phyloP scores from a whole-genome alignment of 345 rosid species.

The Diplotaxis tenuifolia region DNA sequence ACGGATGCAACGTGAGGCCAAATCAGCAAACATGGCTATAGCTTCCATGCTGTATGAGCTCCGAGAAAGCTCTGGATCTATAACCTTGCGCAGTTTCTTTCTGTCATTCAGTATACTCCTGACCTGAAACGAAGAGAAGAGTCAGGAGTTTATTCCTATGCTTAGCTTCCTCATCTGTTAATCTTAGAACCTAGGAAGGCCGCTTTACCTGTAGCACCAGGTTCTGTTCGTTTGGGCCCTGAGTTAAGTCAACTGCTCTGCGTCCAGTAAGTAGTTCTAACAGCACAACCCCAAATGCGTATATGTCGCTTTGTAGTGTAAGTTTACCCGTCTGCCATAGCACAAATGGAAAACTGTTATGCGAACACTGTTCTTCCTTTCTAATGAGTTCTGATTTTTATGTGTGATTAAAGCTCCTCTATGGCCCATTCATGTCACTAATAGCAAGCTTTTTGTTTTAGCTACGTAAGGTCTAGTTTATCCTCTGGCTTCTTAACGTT shows the following conservation, averaged over 20 bases:
- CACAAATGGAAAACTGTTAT: neutral
- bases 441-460: neutral
- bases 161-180: neutral
- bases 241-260: conserved; percentile 85
- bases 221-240: conserved; percentile 84
- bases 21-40: conserved; percentile 78
- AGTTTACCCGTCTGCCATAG: conserved; percentile 83
- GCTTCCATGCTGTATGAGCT: conserved; percentile 78
- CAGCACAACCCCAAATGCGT: conserved; percentile 96
- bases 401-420: neutral
- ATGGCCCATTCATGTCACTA: neutral
- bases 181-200: conserved; percentile 12
- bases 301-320: conserved; percentile 92
- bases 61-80: conserved; percentile 76
- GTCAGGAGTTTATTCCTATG: conserved; percentile 14
- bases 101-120: conserved; percentile 70
- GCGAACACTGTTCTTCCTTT: neutral
- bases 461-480: neutral
- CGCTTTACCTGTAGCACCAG: conserved; percentile 80
- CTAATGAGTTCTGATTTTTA: neutral
- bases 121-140: conserved; percentile 55
- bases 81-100: conserved; percentile 74
- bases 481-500: neutral
- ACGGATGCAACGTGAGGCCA: conserved; percentile 94
- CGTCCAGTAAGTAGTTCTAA: conserved; percentile 94